Percentiles rank a stretch among this genome's conserved stretches.
Evolutionary conservation across 306 rosid genomes (phyloP).

Genomic region (Arachis hypogaea): DNA sequence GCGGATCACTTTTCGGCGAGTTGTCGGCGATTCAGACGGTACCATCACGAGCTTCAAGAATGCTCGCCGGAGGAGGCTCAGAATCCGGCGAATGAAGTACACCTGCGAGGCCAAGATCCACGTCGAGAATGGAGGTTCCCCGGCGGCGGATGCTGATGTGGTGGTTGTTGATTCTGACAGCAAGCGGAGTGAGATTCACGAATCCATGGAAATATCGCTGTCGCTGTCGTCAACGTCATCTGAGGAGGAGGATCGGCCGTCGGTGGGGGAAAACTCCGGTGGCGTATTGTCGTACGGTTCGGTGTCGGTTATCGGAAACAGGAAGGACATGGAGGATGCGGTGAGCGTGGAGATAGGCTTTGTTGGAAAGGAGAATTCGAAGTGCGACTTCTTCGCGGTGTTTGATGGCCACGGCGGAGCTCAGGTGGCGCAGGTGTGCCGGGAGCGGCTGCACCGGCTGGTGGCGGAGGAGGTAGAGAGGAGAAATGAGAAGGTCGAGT

Average conservation of each 20-base stretch:
- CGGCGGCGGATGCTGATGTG: neutral
- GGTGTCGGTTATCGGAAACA: slow-evolving; percentile 69
- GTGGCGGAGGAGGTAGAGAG: slow-evolving; percentile 63
- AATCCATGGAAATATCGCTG: slow-evolving; percentile 44
- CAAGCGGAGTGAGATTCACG: slow-evolving; percentile 23
- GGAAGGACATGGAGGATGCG: slow-evolving; percentile 91
- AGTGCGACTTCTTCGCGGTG: slow-evolving; percentile 71
- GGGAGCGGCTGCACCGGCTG: slow-evolving; percentile 57
- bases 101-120: slow-evolving; percentile 49
- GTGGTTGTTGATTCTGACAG: neutral
- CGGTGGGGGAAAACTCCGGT: slow-evolving; percentile 1
- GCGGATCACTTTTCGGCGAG: slow-evolving; percentile 11
- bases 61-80: slow-evolving; percentile 44
- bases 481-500: slow-evolving; percentile 3
- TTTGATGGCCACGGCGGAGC: slow-evolving; percentile 91
- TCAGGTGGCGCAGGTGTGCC: slow-evolving; percentile 69
- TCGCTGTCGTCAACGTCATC: slow-evolving; percentile 39
- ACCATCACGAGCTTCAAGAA: slow-evolving; percentile 27
- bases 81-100: slow-evolving; percentile 51
- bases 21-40: slow-evolving; percentile 3
- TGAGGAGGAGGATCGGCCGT: slow-evolving; percentile 30
- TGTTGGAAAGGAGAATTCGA: slow-evolving; percentile 34
- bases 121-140: neutral
- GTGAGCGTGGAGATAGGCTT: slow-evolving; percentile 71
- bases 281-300: slow-evolving; percentile 48